Conservation (phyloP, 306 rosid species). For the Prunus campanulata region DNA sequence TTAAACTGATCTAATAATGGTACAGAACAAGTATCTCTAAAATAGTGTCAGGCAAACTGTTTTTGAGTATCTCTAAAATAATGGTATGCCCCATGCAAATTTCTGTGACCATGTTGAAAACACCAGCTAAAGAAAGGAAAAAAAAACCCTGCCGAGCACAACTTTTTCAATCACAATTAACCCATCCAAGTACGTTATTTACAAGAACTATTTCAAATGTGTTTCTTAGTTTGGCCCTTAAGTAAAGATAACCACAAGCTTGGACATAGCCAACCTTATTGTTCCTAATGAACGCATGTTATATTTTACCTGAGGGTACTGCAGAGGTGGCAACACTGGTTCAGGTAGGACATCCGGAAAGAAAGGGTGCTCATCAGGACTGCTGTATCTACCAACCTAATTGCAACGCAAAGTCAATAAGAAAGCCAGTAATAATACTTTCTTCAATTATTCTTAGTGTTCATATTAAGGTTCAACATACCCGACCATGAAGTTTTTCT, state of each 20-base stretch:
- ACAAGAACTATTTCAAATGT: neutral
- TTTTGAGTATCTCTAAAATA: neutral
- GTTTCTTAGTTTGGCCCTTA: neutral
- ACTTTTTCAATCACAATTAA: neutral
- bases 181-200: neutral
- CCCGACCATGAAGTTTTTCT: conserved; percentile 87
- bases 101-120: neutral
- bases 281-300: neutral
- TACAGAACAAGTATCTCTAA: neutral
- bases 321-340: conserved; percentile 75
- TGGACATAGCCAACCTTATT: neutral
- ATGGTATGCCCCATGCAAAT: conserved; percentile 9
- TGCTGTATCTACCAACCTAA: conserved; percentile 84
- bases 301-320: conserved; percentile 69
- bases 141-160: neutral
- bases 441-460: neutral
- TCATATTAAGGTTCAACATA: conserved; percentile 29
- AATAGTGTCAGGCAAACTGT: neutral
- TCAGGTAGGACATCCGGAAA: conserved; percentile 70
- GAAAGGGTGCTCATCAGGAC: conserved; percentile 96
- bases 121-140: neutral
- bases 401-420: conserved; percentile 25
- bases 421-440: conserved; percentile 7
- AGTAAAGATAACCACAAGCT: neutral
- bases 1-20: conserved; percentile 1